Conservation (phyloP, 345 rosid species). For the Syzygium jambos region DNA sequence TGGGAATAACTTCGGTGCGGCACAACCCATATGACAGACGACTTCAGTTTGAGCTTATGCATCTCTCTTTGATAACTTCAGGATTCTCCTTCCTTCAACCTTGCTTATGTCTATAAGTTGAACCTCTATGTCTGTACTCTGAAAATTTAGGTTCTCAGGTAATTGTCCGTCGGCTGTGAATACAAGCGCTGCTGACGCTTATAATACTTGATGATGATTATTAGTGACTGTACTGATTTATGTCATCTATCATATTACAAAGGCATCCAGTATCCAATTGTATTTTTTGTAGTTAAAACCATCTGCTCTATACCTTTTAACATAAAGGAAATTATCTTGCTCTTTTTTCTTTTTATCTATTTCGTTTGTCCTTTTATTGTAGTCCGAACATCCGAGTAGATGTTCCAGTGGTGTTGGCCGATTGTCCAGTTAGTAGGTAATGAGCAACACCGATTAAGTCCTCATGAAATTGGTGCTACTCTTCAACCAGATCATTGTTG, state of each 20-base stretch:
- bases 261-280: not conserved
- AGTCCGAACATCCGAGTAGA: not conserved
- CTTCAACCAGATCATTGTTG: not conserved
- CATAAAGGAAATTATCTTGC: not conserved
- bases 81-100: not conserved
- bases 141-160: not conserved
- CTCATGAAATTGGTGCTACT: not conserved
- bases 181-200: not conserved
- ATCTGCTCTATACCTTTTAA: not conserved
- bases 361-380: not conserved
- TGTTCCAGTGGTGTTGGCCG: not conserved
- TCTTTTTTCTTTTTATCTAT: not conserved
- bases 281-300: not conserved
- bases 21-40: conserved; percentile 11
- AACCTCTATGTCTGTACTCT: not conserved
- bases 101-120: not conserved
- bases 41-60: not conserved
- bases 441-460: not conserved
- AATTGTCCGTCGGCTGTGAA: not conserved
- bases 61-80: not conserved
- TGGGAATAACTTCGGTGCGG: conserved; percentile 21
- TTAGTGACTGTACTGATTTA: not conserved
- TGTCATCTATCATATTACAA: not conserved
- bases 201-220: not conserved
- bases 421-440: not conserved